These are phyloP conservation scores for Thelonectria rubi DNA, from an alignment of 2,329 filamentous ascomycete species.

Conservation along the genomic window DNA sequence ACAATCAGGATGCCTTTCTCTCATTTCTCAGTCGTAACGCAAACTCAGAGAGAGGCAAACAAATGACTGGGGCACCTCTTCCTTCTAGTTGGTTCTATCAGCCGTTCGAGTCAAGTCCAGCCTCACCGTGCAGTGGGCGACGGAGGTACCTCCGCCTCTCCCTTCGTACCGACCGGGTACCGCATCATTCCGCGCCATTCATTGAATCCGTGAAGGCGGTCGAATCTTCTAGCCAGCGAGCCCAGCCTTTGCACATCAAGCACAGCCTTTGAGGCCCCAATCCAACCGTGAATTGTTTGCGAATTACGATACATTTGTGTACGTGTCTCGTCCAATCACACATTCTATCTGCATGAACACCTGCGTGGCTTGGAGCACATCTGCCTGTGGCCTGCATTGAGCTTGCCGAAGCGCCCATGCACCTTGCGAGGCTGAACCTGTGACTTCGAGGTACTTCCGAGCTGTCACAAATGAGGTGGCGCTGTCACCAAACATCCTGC, in stretches of 20 bases:
- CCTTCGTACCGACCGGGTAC: constrained; percentile 18
- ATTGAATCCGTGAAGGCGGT: constrained; percentile 18
- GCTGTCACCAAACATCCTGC: neutral
- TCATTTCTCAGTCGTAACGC: neutral
- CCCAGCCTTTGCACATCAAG: neutral
- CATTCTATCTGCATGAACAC: neutral
- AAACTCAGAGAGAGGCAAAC: neutral
- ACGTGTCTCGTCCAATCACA: neutral
- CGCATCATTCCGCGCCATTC: constrained; percentile 8
- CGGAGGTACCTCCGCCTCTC: neutral
- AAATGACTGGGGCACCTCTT: neutral
- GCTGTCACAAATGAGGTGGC: constrained; percentile 8
- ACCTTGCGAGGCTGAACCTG: constrained; percentile 12
- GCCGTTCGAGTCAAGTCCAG: neutral
- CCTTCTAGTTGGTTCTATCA: constrained; percentile 13
- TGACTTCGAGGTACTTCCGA: constrained; percentile 8
- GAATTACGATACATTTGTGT: neutral
- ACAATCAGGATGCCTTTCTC: neutral
- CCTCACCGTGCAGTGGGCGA: too few relatives aligned
- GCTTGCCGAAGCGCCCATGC: neutral
- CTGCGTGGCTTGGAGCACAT: neutral
- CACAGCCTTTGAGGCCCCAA: constrained; percentile 11
- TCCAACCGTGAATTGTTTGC: neutral
- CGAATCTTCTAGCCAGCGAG: constrained; percentile 40
- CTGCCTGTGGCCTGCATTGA: constrained; percentile 10